Evolutionary conservation across 257 asterid species (phyloP).

Genomic region (Misopates orontium): DNA sequence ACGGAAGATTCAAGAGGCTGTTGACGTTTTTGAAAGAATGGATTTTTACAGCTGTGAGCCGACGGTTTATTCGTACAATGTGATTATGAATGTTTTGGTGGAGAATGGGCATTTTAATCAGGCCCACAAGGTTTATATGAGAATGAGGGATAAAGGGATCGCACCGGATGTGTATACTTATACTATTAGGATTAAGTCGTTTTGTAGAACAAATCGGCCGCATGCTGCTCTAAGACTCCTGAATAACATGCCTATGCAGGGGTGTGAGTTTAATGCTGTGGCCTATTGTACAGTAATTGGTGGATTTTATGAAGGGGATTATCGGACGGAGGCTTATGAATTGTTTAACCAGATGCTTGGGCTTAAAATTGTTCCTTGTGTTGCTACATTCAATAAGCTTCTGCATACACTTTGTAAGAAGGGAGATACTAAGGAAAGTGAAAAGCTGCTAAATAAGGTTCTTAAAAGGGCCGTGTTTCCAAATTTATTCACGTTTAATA

Average conservation of each 20-base stretch:
- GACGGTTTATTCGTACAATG: slow-evolving; percentile 62
- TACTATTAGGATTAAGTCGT: slow-evolving; percentile 81
- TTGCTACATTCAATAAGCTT: slow-evolving; percentile 75
- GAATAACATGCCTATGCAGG: slow-evolving; percentile 77
- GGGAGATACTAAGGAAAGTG: slow-evolving; percentile 69
- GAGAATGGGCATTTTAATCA: slow-evolving; percentile 69
- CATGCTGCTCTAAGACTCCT: slow-evolving; percentile 83
- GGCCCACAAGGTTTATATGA: slow-evolving; percentile 89
- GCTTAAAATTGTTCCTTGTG: slow-evolving; percentile 60
- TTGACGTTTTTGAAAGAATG: slow-evolving; percentile 86
- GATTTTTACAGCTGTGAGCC: slow-evolving; percentile 84
- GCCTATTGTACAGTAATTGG: slow-evolving; percentile 73
- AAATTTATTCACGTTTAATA: slow-evolving; percentile 74
- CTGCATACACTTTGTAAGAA: slow-evolving; percentile 71
- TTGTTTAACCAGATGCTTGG: slow-evolving; percentile 77
- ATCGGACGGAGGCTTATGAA: slow-evolving; percentile 46
- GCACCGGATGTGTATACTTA: slow-evolving; percentile 76
- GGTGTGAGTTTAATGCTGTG: slow-evolving; percentile 68
- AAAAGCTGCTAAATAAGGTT: slow-evolving; percentile 70
- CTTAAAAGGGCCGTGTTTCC: slow-evolving; percentile 74
- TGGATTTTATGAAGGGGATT: slow-evolving; percentile 72
- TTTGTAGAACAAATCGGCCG: slow-evolving; percentile 79
- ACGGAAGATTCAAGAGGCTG: slow-evolving; percentile 72
- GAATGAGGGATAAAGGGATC: slow-evolving; percentile 72
- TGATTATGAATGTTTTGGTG: slow-evolving; percentile 80